Evolutionary conservation across 768 basidiomycete species (phyloP).

Genomic region (Gloeopeniophorella convolvens): DNA sequence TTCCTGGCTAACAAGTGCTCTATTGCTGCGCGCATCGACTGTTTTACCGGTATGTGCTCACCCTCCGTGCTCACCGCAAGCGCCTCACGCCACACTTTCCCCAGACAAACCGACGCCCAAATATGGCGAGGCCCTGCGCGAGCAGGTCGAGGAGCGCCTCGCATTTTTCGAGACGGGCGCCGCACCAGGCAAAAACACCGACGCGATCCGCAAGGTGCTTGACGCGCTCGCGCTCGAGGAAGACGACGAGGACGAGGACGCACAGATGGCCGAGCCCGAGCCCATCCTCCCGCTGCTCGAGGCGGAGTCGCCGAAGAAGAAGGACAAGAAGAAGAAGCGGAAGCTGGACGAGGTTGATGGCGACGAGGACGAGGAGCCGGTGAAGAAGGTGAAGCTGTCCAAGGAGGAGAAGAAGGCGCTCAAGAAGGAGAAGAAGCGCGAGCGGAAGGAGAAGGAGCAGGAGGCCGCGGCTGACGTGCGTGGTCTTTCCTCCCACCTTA

Average conservation of each 20-base stretch:
- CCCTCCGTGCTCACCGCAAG: not conserved
- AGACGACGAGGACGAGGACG: conserved; percentile 49
- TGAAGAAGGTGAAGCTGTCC: conserved; percentile 69
- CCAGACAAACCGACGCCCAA: conserved; percentile 83
- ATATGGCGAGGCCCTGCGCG: conserved; percentile 89
- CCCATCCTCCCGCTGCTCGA: conserved; percentile 56
- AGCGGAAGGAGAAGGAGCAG: conserved; percentile 44
- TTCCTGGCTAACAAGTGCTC: conserved; percentile 99
- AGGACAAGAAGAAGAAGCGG: conserved; percentile 44
- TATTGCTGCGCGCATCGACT: conserved; percentile 95
- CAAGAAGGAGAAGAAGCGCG: conserved; percentile 70
- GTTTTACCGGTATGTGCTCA: conserved; percentile 63
- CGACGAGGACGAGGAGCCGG: conserved; percentile 41
- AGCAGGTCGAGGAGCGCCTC: conserved; percentile 93
- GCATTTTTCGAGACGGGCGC: conserved; percentile 90
- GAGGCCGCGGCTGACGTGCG: conserved; percentile 40
- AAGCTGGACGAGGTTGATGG: conserved; percentile 57
- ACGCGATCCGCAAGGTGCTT: conserved; percentile 85
- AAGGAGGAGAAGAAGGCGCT: conserved; percentile 85
- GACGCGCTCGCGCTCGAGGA: conserved; percentile 69
- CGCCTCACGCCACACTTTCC: not conserved
- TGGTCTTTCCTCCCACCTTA: not conserved
- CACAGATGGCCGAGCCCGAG: conserved; percentile 37
- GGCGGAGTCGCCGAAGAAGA: conserved; percentile 35
- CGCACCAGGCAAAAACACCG: conserved; percentile 84